Conservation (phyloP, 805 yeast genomes). For the Martiniozyma abietophila region DNA sequence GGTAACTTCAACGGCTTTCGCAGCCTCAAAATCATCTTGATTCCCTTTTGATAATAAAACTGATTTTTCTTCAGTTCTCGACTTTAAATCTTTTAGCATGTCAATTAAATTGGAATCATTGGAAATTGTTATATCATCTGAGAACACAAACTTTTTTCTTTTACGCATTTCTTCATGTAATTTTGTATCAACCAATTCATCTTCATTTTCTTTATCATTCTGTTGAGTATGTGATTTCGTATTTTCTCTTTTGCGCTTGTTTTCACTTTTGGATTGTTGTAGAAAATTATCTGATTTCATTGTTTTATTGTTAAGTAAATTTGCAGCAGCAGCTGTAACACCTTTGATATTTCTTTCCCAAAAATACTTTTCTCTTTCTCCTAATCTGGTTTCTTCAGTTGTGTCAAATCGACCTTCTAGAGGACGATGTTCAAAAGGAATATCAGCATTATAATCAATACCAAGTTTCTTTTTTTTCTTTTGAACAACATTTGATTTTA, state of each 20-base stretch:
- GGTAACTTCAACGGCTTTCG: not conserved
- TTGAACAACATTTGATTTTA: conserved; percentile 40
- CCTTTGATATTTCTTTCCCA: conserved; percentile 30
- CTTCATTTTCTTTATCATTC: not conserved
- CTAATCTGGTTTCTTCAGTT: conserved; percentile 41
- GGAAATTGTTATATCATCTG: not conserved
- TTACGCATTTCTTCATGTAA: not conserved
- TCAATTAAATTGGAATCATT: not conserved
- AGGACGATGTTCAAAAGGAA: conserved; percentile 70
- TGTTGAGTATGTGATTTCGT: not conserved
- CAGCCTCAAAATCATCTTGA: not conserved
- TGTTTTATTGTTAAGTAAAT: conserved; percentile 6
- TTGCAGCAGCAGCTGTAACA: conserved; percentile 1
- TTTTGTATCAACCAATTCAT: not conserved
- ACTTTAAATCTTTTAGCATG: not conserved
- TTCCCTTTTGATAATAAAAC: conserved; percentile 1
- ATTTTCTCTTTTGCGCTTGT: not conserved
- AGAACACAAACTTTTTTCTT: conserved; percentile 2
- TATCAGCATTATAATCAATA: conserved; percentile 76
- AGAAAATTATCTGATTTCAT: not conserved
- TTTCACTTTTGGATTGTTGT: not conserved
- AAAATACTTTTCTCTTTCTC: conserved; percentile 27
- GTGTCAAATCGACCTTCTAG: conserved; percentile 62
- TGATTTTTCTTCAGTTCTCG: conserved; percentile 1
- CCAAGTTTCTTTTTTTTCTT: conserved; percentile 42